Conservation (phyloP, 2,329 filamentous ascomycete genomes). For the Calycina herbarum region DNA sequence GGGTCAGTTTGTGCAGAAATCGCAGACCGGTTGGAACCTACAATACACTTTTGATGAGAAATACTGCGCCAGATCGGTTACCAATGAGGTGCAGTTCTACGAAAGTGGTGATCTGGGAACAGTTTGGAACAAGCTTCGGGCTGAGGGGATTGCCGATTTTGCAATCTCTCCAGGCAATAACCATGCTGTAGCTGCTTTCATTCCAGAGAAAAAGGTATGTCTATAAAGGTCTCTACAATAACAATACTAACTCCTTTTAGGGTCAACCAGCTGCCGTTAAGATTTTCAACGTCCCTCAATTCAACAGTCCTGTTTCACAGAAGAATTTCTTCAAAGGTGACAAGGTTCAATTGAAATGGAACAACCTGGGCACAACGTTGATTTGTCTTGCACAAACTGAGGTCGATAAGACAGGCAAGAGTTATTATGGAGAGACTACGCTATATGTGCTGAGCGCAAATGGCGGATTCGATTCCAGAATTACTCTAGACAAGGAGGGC, state of each 20-base stretch:
- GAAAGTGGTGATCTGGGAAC: constrained; percentile 80
- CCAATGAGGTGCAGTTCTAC: constrained; percentile 98
- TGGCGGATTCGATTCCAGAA: constrained; percentile 87
- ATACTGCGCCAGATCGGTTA: constrained; percentile 89
- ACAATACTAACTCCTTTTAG: constrained; percentile 47
- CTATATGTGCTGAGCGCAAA: constrained; percentile 92
- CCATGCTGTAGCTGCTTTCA: constrained; percentile 90
- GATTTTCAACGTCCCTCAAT: constrained; percentile 90
- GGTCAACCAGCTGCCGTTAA: constrained; percentile 92
- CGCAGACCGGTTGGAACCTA: constrained; percentile 92
- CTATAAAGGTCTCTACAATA: neutral
- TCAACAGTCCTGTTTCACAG: constrained; percentile 79
- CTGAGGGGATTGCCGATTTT: constrained; percentile 88
- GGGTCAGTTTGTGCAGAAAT: constrained; percentile 92
- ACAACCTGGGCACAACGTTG: constrained; percentile 83
- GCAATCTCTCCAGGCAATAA: constrained; percentile 85
- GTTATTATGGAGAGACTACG: constrained; percentile 98
- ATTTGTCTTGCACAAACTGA: constrained; percentile 97
- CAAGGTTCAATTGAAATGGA: constrained; percentile 99
- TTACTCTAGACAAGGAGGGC: constrained; percentile 92
- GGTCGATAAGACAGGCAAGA: constrained; percentile 97
- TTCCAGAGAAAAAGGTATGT: constrained; percentile 88
- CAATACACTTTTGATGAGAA: constrained; percentile 94
- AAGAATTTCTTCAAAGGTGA: constrained; percentile 99
- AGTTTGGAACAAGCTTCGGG: constrained; percentile 93